Conservation (phyloP, 257 asterid genomes). For the Rhazya stricta region DNA sequence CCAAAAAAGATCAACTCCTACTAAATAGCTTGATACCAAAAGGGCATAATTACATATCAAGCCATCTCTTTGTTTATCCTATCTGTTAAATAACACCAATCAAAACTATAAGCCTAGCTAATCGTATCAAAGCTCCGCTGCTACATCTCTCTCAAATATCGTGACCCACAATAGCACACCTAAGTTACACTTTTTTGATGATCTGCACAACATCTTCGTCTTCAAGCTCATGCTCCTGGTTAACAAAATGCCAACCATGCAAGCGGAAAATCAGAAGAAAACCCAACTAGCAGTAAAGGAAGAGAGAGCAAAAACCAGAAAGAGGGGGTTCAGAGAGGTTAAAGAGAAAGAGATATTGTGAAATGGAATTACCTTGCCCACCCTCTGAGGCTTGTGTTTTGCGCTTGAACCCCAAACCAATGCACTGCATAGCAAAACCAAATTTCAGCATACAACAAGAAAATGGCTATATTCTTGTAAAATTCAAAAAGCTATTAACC, state of each 20-base stretch:
- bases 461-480: neutral
- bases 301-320: neutral
- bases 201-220: constrained; percentile 98
- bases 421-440: constrained; percentile 50
- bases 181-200: constrained; percentile 68
- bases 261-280: neutral
- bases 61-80: neutral
- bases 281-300: neutral
- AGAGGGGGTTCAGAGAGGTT: neutral
- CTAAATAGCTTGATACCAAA: constrained; percentile 1
- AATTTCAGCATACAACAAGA: constrained; percentile 14
- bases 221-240: constrained; percentile 93
- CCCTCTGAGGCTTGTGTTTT: constrained; percentile 99
- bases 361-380: constrained; percentile 67
- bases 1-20: neutral
- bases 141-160: neutral
- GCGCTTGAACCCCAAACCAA: constrained; percentile 99
- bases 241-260: constrained; percentile 1
- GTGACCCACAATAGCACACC: neutral
- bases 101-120: neutral
- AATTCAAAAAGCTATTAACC: neutral
- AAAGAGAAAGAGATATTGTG: neutral
- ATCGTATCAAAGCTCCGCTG: neutral
- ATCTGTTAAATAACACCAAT: neutral
- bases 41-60: constrained; percentile 9